A percentile compares a stretch with the other conserved stretches of the same genome.
Conservation (phyloP, 2,329 filamentous ascomycete species). For the Tolypocladium cylindrosporum region DNA sequence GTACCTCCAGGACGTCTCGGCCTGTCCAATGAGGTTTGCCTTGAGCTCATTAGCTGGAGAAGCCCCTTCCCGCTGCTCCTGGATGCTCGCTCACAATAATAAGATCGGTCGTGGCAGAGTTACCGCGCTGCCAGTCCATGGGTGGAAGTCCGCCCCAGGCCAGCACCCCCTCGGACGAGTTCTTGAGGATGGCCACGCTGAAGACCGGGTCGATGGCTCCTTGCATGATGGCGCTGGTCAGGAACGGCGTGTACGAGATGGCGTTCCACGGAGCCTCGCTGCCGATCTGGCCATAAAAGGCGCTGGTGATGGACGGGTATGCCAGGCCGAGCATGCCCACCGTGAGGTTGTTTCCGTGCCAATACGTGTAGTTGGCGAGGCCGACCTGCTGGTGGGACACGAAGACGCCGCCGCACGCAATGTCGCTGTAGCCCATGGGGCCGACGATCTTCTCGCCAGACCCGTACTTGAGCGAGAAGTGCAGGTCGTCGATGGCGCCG, state of each 20-base stretch:
- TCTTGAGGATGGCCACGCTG: slow-evolving; percentile 36
- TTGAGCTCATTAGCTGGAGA: slow-evolving; percentile 12
- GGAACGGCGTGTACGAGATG: slow-evolving; percentile 35
- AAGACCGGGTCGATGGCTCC: slow-evolving; percentile 35
- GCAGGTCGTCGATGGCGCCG: slow-evolving; percentile 27
- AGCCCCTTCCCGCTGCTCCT: not conserved
- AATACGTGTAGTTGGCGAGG: slow-evolving; percentile 38
- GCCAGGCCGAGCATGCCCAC: slow-evolving; percentile 41
- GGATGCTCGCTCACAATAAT: slow-evolving; percentile 29
- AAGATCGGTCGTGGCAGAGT: slow-evolving; percentile 27
- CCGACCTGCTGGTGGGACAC: slow-evolving; percentile 36
- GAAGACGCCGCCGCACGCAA: slow-evolving; percentile 33
- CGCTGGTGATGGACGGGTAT: slow-evolving; percentile 39
- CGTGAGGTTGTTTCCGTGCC: slow-evolving; percentile 42
- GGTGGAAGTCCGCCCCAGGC: slow-evolving; percentile 37
- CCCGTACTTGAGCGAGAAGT: slow-evolving; percentile 36
- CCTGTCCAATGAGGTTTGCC: slow-evolving; percentile 31
- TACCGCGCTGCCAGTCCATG: slow-evolving; percentile 17
- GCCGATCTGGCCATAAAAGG: slow-evolving; percentile 28
- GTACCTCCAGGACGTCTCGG: slow-evolving; percentile 30
- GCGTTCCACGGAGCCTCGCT: slow-evolving; percentile 27
- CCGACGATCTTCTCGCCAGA: slow-evolving; percentile 39
- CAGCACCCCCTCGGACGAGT: slow-evolving; percentile 34
- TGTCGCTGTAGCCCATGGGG: slow-evolving; percentile 34
- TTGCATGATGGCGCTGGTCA: slow-evolving; percentile 37